These are phyloP conservation scores for Fusarium sulawesiense DNA, from an alignment of 2,329 filamentous ascomycete species.

Conservation along the genomic window DNA sequence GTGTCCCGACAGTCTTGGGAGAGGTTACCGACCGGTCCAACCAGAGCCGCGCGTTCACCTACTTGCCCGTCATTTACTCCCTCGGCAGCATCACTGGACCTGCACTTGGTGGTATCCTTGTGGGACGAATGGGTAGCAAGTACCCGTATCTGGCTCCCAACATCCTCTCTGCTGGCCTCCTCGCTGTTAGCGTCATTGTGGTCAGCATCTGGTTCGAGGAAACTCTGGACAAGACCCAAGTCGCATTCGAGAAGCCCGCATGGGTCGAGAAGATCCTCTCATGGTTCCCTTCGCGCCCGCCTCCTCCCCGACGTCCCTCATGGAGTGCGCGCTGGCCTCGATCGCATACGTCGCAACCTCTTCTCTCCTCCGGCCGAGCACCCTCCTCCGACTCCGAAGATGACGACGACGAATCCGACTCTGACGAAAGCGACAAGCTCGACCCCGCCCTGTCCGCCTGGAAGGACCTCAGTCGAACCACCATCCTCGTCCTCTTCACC, in stretches of 20 bases:
- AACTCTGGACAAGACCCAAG: slow-evolving; percentile 61
- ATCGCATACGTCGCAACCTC: slow-evolving; percentile 43
- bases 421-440: slow-evolving; percentile 38
- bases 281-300: slow-evolving; percentile 42
- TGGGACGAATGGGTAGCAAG: slow-evolving; percentile 68
- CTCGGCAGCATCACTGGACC: slow-evolving; percentile 94
- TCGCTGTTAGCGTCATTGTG: slow-evolving; percentile 78
- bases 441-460: slow-evolving; percentile 51
- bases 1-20: slow-evolving; percentile 92
- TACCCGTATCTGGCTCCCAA: slow-evolving; percentile 92
- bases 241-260: slow-evolving; percentile 47
- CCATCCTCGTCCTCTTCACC: slow-evolving; percentile 81
- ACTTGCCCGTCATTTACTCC: slow-evolving; percentile 95
- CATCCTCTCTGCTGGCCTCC: slow-evolving; percentile 76
- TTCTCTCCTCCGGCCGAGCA: slow-evolving; percentile 43
- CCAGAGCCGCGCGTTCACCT: slow-evolving; percentile 92
- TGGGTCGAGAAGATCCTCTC: slow-evolving; percentile 50
- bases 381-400: slow-evolving; percentile 44
- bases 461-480: slow-evolving; percentile 79
- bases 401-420: slow-evolving; percentile 42
- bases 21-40: slow-evolving; percentile 96
- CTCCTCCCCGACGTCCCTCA: slow-evolving; percentile 46
- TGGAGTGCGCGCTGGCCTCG: slow-evolving; percentile 57
- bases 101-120: slow-evolving; percentile 86
- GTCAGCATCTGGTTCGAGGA: slow-evolving; percentile 88